A percentile compares a stretch with the other conserved stretches of the same genome.
phyloP scores from a whole-genome alignment of 169 alveolate genomes.

The Pseudocohnilembus persalinus region DNA sequence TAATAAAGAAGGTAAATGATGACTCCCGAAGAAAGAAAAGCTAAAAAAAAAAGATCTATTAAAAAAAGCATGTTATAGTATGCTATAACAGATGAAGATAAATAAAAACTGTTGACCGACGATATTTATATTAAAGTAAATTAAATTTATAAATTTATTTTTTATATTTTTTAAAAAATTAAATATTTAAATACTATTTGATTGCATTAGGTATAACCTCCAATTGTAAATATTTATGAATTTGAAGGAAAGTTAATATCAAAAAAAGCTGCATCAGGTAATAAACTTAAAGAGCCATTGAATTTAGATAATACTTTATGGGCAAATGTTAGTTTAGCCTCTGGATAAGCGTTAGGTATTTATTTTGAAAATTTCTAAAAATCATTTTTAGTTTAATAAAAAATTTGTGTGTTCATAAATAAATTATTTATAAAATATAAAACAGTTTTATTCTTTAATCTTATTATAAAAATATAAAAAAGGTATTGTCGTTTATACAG shows the following conservation, averaged over 20 bases:
- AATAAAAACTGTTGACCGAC: too few species aligned
- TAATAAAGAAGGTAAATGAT: too few species aligned
- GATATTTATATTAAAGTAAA: not conserved
- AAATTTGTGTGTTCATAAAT: too few species aligned
- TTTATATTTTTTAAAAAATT: too few species aligned
- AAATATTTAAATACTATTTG: too few species aligned
- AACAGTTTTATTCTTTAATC: not conserved
- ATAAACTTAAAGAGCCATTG: constrained; percentile 67
- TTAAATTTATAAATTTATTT: too few species aligned
- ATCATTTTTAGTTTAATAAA: too few species aligned
- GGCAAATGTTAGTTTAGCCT: constrained; percentile 95
- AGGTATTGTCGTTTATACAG: constrained; percentile 93
- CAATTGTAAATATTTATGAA: constrained; percentile 38
- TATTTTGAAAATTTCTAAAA: too few species aligned
- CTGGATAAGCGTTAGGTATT: constrained; percentile 88
- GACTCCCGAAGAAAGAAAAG: too few species aligned
- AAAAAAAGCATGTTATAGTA: not conserved
- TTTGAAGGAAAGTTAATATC: constrained; percentile 41
- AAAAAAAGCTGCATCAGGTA: constrained; percentile 5
- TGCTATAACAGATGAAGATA: not conserved
- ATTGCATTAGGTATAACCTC: constrained; percentile 31
- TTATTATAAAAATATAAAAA: constrained; percentile 9
- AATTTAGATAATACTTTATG: constrained; percentile 93
- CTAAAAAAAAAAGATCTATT: not conserved
- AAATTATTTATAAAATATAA: too few species aligned